Percentiles rank a stretch among this genome's conserved stretches.
phyloP scores from a whole-genome alignment of 208 protist species.

The Acanthamoeba sp. region DNA sequence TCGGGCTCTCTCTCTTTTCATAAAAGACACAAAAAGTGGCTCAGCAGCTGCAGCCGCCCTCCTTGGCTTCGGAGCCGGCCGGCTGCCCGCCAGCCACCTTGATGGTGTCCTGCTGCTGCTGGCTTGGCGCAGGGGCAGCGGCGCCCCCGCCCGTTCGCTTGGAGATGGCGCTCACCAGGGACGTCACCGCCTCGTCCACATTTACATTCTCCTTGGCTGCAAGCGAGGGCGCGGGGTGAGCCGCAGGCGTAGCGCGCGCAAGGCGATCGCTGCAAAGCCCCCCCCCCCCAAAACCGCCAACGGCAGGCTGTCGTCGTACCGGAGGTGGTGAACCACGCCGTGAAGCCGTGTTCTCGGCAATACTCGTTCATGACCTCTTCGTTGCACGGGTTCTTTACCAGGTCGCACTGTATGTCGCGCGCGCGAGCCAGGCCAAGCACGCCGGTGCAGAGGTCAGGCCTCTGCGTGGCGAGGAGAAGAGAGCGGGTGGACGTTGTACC shows the following conservation, averaged over 20 bases:
- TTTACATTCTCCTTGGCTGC: constrained; percentile 52
- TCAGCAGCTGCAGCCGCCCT: not conserved
- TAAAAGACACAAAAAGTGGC: too few species aligned
- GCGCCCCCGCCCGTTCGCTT: not conserved
- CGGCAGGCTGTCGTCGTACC: too few species aligned
- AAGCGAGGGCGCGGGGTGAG: too few species aligned
- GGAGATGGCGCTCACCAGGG: not conserved
- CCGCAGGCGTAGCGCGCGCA: too few species aligned
- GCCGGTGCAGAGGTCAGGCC: too few species aligned
- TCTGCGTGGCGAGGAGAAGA: not conserved
- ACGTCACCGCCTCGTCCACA: constrained; percentile 10
- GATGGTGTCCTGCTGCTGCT: not conserved
- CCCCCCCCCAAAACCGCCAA: too few species aligned
- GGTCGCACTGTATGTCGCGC: constrained; percentile 76
- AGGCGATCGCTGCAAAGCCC: too few species aligned
- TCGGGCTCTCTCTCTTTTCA: too few species aligned
- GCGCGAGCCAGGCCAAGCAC: too few species aligned
- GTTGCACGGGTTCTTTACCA: constrained; percentile 33
- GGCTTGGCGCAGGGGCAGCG: not conserved
- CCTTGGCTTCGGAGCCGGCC: not conserved
- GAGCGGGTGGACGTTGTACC: not conserved
- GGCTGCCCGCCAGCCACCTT: not conserved
- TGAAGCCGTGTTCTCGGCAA: constrained; percentile 84
- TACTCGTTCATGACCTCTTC: constrained; percentile 84
- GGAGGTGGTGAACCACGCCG: constrained; percentile 78